These are phyloP conservation scores for Fraxinus velutina DNA, from an alignment of 305 asterid genomes.

Conservation along the genomic window DNA sequence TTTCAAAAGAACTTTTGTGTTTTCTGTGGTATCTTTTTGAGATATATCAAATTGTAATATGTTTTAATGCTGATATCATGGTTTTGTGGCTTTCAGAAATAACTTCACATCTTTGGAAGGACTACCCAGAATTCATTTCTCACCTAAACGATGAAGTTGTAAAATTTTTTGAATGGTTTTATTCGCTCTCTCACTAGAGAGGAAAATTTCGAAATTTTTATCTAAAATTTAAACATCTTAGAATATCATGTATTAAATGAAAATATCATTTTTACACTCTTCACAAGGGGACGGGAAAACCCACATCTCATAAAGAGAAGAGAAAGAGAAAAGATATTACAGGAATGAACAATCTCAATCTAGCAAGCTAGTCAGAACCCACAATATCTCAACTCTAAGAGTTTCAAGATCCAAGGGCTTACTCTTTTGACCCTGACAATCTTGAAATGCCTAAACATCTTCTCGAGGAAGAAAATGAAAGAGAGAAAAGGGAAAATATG, in stretches of 20 bases:
- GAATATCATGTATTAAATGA: not conserved
- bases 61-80: not conserved
- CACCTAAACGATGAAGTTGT: not conserved
- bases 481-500: not conserved
- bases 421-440: not conserved
- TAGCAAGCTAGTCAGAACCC: too few species aligned
- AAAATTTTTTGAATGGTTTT: not conserved
- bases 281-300: not conserved
- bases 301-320: not conserved
- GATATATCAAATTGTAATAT: not conserved
- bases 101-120: not conserved
- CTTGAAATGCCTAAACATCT: not conserved
- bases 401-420: not conserved
- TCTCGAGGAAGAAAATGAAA: not conserved
- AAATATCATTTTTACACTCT: not conserved
- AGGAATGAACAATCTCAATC: too few species aligned
- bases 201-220: not conserved
- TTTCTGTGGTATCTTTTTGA: not conserved
- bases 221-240: not conserved
- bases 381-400: not conserved
- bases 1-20: not conserved
- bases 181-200: not conserved
- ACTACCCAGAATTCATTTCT: not conserved
- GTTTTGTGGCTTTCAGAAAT: too few species aligned
- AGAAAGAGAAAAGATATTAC: too few species aligned